These are phyloP conservation scores for Monilinia fructigena DNA, from an alignment of 2,329 filamentous ascomycete species.

Conservation along the genomic window DNA sequence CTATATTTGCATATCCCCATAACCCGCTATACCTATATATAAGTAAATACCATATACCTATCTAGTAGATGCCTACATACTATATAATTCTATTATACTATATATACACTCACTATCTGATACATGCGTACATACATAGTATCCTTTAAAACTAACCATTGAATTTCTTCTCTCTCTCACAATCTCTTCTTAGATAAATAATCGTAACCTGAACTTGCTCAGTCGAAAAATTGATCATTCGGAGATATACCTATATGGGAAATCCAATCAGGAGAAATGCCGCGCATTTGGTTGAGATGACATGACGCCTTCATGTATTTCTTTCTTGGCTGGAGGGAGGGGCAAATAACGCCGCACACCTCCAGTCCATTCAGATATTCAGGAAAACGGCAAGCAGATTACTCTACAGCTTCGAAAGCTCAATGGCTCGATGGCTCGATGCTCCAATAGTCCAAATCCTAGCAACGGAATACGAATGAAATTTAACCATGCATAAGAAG, in stretches of 20 bases:
- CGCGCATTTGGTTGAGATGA: slow-evolving; percentile 13
- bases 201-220: neutral
- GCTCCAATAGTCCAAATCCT: slow-evolving; percentile 6
- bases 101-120: no score
- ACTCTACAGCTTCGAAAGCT: neutral
- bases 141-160: no score
- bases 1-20: no score
- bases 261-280: slow-evolving; percentile 19
- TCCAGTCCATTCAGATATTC: neutral
- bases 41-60: no score
- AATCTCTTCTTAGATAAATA: neutral
- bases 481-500: neutral
- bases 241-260: neutral
- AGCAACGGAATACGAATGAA: slow-evolving; percentile 10
- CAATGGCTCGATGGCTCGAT: slow-evolving; percentile 6
- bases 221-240: neutral
- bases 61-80: no score
- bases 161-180: slow-evolving; percentile 4
- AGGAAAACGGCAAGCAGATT: neutral
- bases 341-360: neutral
- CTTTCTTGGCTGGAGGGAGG: slow-evolving; percentile 2
- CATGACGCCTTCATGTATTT: slow-evolving; percentile 10
- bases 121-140: no score
- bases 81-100: no score
- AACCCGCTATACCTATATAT: no score